Base-by-base conservation (phyloP, 208 protist genomes). In the Trypanosoma brucei region DNA sequence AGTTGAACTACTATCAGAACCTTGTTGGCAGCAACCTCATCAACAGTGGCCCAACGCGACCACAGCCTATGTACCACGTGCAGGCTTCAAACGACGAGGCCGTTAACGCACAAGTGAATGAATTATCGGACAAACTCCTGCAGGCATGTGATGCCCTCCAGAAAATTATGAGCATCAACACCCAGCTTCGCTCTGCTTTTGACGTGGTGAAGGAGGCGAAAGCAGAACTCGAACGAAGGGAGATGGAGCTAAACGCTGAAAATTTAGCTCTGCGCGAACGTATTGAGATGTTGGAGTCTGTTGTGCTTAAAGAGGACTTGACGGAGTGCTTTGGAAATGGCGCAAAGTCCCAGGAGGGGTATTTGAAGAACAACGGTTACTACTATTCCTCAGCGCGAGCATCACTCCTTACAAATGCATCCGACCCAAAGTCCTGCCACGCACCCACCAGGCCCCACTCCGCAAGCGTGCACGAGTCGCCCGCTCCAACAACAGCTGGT, bases 181-280 rank as follows among this genome's bases (percentile, higher is more conserved):
- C 72, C 7, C 72, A 93, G 66, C 75, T 97, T 57, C 86, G 89
- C 31, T 72, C 82, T 33, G 62, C 85, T 3, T 93, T 88, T 76
- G 88, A 95, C 51, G 62, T 63, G 0, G 54, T 87, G 35, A 76
- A 70, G 33, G 78, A 62, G 3, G 69, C 71, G 3, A 77, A 84
- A 50, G 59, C 75, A 3, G 76, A 57, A 0, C 51, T 77, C 2
- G 77, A 87, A 39, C 59, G 59, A 30, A 76, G 85, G n/a, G 79
- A 94, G 57, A 73, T 77, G 45, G 63, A 90, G 56, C 71, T 97
- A 2, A 93, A 94, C 67, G 84, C 79, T 0, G 89, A 97, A 65
- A 97, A 97, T 62, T 49, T 92, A 2, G 71, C 77, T 9, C 65
- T 95, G 34, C 84, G 86, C 3, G 91, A 96, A 59, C 78, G 91